phyloP scores from a whole-genome alignment of 495 filamentous ascomycete species.

The Penicillium salamii region DNA sequence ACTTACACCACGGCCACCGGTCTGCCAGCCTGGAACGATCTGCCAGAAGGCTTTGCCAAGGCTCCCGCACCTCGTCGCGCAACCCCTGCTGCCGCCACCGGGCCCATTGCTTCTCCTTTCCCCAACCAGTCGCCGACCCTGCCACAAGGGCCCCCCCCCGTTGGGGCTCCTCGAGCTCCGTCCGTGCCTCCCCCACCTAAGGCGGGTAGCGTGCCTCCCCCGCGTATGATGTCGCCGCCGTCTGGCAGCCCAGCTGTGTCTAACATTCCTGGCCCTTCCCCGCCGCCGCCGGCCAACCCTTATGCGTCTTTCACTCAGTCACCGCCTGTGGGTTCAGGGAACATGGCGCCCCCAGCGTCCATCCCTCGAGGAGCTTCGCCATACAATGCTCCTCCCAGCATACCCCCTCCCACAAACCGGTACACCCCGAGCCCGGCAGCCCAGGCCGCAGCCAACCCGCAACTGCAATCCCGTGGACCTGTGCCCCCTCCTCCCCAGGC shows the following conservation, averaged over 20 bases:
- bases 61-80: constrained; percentile 62
- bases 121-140: constrained; percentile 58
- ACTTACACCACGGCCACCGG: constrained; percentile 70
- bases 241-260: constrained; percentile 28
- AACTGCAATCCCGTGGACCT: constrained; percentile 37
- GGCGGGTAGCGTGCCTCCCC: constrained; percentile 45
- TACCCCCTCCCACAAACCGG: constrained; percentile 71
- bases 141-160: constrained; percentile 46
- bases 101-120: constrained; percentile 64
- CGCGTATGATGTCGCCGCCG: constrained; percentile 54
- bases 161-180: constrained; percentile 43
- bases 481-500: constrained; percentile 52
- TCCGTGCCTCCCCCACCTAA: constrained; percentile 55
- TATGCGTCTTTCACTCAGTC: constrained; percentile 60
- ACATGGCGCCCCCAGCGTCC: constrained; percentile 47
- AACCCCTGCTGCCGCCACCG: constrained; percentile 62
- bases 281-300: constrained; percentile 63
- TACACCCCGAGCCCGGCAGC: constrained; percentile 80
- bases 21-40: constrained; percentile 87
- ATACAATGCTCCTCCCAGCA: constrained; percentile 79
- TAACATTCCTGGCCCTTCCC: constrained; percentile 47
- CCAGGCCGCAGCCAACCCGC: constrained; percentile 44
- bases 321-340: constrained; percentile 22
- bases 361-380: constrained; percentile 78
- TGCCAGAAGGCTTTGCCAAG: constrained; percentile 78